Base-by-base conservation (phyloP, 1,284 basidiomycete genomes). In the Hypsizygus ulmarius region DNA sequence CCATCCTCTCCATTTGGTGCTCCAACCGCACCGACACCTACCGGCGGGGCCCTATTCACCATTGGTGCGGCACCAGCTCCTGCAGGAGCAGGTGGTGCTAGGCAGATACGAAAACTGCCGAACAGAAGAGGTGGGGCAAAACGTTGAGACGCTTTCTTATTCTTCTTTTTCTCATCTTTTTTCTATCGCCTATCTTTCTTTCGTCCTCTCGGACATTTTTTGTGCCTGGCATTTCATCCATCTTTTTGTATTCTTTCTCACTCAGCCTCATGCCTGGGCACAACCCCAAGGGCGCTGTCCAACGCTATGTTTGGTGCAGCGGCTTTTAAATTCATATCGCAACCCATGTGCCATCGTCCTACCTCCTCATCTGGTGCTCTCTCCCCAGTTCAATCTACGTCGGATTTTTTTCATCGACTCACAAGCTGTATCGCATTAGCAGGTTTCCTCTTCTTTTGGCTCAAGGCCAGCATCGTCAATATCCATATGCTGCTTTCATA, bases 91-190 rank as follows among this genome's bases (percentile, higher is more conserved):
- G 58, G 38, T 41, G 70, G 69, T 38, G 55, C 54, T 11, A 70
- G 82, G 36, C 69, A 69, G 45, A 75, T 81, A 33, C 79, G 77
- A 65, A 78, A 75, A 45, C 64, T 84, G 50, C 81, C 81, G 19
- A 76, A 54, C 37, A 64, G 74, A 46, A 62, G 67, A 56, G 71
- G 59, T 29, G 66, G 62, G 14, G 60, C 51, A 25, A 73, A 73
- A 57, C 72, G 72, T 50, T 73, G 60, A 59, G 41, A 32, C 43
- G 2, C 16, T 36, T 43, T 16, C 21, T 30, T 27, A 35, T 14
- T 11, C 32, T n/a, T 21, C 29, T 43, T 41, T 51, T 10, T 14
- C 35, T 40, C 36, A 25, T 49, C 39, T 46, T 48, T 42, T 46
- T 45, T 47, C n/a, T n/a, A n/a, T 42, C 8, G 16, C 21, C 36